Base-by-base conservation (phyloP, 495 filamentous ascomycete species). In the Talaromyces borbonicus region DNA sequence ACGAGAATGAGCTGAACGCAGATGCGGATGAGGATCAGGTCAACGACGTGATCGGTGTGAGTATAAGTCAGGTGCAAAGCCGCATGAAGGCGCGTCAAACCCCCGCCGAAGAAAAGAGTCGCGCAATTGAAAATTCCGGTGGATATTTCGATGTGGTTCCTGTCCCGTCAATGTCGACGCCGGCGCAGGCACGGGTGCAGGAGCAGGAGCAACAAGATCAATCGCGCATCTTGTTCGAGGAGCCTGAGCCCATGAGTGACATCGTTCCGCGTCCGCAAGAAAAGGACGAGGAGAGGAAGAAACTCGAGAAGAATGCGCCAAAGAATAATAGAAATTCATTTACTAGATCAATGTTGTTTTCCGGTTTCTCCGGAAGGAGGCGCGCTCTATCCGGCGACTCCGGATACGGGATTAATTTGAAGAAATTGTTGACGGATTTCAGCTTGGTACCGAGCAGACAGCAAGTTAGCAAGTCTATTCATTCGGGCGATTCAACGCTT, bases 21-120 rank as follows among this genome's bases (percentile, higher is more conserved):
- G 43, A 46, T 3, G 42, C 27, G 11, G 37, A 71, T 47, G 63
- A 59, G 38, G 66, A 71, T 49, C 65, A 59, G 42, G 66, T 63
- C 45, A 76, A 81, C 50, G 77, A 80, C 48, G 78, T 90, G 46
- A 74, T 95, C 48, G 85, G 85, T 18, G 75, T 89, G 42, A 84
- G 85, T 49, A 84, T 95, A 46, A 78, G 85, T 52, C 74, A 73
- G 12, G 65, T 71, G 12, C 88, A 90, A 31, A 84, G 78, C 39
- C 74, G 81, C 32, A 70, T 94, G 48, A 81, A 80, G 24, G 78
- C 80, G 15, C 75, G 84, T 11, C 71, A 69, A 35, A 90, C 84
- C 0, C 81, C 87, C 2, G 78, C 81, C 8, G 77, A 80, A 29
- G 87, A 93, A 57, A 90, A 85, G 65, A 77, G 65, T 25, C 78